A percentile compares a stretch with the other conserved stretches of the same genome.
Evolutionary conservation across 805 yeast genomes (phyloP).

Genomic region (Sugiyamaella smithiae): DNA sequence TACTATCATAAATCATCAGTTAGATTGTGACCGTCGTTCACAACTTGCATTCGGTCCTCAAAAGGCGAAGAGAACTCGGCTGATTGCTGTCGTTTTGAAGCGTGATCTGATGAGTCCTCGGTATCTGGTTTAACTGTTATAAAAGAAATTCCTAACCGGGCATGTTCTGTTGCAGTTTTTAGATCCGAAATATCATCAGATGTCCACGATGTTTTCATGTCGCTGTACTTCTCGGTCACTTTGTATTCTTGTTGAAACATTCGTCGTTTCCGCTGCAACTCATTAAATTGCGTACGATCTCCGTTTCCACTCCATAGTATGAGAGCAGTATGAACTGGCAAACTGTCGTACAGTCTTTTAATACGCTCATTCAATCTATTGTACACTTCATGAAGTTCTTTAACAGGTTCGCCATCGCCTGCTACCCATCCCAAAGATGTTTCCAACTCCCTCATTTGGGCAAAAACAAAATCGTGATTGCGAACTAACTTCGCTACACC

Average conservation of each 20-base stretch:
- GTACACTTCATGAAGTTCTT: conserved; percentile 28
- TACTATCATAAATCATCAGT: no score
- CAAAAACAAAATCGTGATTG: conserved; percentile 49
- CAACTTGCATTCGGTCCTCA: no score
- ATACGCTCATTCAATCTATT: conserved; percentile 45
- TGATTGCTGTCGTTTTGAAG: neutral
- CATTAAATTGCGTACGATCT: conserved; percentile 45
- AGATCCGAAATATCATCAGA: conserved; percentile 47
- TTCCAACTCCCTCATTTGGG: conserved; percentile 60
- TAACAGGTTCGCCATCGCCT: neutral
- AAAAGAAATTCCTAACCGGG: conserved; percentile 61
- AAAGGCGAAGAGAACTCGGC: no score
- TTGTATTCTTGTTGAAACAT: conserved; percentile 44
- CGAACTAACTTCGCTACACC: conserved; percentile 38
- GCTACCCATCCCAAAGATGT: conserved; percentile 37
- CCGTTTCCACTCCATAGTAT: conserved; percentile 64
- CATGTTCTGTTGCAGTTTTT: conserved; percentile 45
- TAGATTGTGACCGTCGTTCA: no score
- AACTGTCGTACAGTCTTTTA: conserved; percentile 43
- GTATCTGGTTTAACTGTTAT: conserved; percentile 42
- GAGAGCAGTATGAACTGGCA: conserved; percentile 61
- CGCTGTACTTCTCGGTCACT: conserved; percentile 41
- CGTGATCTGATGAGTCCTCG: neutral
- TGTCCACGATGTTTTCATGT: conserved; percentile 51
- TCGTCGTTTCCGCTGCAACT: conserved; percentile 45